Evolutionary conservation across 78 protist species (phyloP), one percentile per base, ranked within the genome.

Genomic region (Dictyostelium firmibasis): DNA sequence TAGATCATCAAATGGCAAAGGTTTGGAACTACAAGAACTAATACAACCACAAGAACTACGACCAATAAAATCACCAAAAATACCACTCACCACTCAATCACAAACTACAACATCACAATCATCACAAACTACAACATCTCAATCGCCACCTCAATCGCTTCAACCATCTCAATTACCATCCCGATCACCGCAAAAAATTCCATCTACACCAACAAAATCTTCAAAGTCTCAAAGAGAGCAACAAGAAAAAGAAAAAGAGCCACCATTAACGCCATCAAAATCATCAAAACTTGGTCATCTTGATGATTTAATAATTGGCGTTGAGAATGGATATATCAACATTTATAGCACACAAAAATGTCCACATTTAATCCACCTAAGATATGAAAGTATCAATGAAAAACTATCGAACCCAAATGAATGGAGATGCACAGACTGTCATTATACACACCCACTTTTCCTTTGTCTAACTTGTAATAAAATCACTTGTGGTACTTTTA

Each of bases 401-500:
- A 84, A 84, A 41, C 2, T 84, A n/a, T 41, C 72, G 0, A 53
- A 84, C 8, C 27, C 81, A 10, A 41, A 11, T 13, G 36, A n/a
- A 5, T 84, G 89, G 89, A 84, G 27, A 9, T 84, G 89, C 27
- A 78, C 16, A 10, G 36, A 38, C 36, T 41, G 38, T 72, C 20
- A 84, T 13, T 41, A 9, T 13, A 35, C 38, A 13, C 78, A 84
- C 25, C 50, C 27, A n/a, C 35, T 86, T 36, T 77, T 75, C 11
- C 41, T 86, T 10, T 86, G 92, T 77, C 57, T 86, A 25, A 77
- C 84, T 4, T 86, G 92, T 57, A 83, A 83, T 16, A n/a, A 5
- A 6, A 57, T 86, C 23, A 18, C 50, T 9, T 86, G 92, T 77
- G 76, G n/a, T 18, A 27, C 74, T 0, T 18, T 18, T 6, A 41